phyloP scores from a whole-genome alignment of 2,329 filamentous ascomycete genomes.

The Botrytis porri region DNA sequence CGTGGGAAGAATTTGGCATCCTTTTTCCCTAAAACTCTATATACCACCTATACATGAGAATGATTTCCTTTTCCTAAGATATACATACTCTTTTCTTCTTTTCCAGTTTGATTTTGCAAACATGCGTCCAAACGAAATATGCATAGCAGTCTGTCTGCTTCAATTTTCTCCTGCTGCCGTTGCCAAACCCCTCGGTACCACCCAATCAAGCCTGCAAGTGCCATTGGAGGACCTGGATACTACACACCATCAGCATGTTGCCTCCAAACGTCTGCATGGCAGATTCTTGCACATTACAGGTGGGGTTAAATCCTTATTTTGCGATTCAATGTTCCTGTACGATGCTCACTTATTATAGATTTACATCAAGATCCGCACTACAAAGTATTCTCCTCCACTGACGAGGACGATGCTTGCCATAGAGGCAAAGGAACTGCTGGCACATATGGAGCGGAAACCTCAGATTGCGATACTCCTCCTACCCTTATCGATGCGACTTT shows the following conservation, averaged over 20 bases:
- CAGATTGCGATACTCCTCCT: slow-evolving; percentile 82
- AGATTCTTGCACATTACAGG: slow-evolving; percentile 87
- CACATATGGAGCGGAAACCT: slow-evolving; percentile 78
- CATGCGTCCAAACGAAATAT: slow-evolving; percentile 28
- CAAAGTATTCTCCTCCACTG: slow-evolving; percentile 70
- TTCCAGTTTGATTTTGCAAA: slow-evolving; percentile 25
- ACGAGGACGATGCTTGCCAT: slow-evolving; percentile 72
- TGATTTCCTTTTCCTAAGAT: slow-evolving; percentile 10
- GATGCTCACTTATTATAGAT: slow-evolving; percentile 53
- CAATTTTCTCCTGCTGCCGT: slow-evolving; percentile 20
- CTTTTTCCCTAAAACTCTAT: not conserved
- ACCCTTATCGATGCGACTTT: slow-evolving; percentile 84
- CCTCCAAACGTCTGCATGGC: slow-evolving; percentile 55
- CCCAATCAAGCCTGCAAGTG: slow-evolving; percentile 28
- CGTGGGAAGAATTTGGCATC: not conserved
- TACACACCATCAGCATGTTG: slow-evolving; percentile 25
- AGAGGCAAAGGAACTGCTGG: slow-evolving; percentile 73
- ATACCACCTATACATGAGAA: slow-evolving; percentile 4
- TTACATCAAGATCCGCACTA: slow-evolving; percentile 91
- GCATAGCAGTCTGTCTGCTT: slow-evolving; percentile 32
- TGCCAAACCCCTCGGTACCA: slow-evolving; percentile 29
- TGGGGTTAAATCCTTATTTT: slow-evolving; percentile 42
- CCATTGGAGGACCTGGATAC: slow-evolving; percentile 34
- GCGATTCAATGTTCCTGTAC: slow-evolving; percentile 15
- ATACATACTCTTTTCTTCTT: not conserved